Evolutionary conservation across 2,329 filamentous ascomycete species (phyloP), one percentile per base, ranked within the genome.

Genomic region (Aureobasidium sp.): DNA sequence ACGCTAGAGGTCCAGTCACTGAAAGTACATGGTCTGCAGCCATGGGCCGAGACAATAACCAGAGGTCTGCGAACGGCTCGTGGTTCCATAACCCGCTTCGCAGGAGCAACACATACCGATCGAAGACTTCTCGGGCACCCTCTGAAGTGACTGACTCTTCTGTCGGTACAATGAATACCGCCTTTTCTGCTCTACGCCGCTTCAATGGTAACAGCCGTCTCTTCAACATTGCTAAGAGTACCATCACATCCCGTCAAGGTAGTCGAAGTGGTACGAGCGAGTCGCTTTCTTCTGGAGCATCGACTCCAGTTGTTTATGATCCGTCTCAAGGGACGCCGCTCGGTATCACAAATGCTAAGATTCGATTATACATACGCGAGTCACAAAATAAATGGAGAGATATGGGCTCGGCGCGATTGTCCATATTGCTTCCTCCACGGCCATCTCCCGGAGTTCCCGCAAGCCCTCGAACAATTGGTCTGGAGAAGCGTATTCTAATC

Each of bases 401-500:
- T 72, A 86, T 92, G 78, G 93, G 94, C 66, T 87, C 90, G 68
- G 95, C 91, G 64, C 82, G 86, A 41, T 78, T 99, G 64, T 90
- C 89, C 17, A 91, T 99, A 69, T 86, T 91, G 72, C 84, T 86
- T 20, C 89, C 90, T n/a, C 87, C 80, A 57, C 72, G 74, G 20
- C 62, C 70, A 52, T 71, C 67, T 49, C 72, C 65, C 41, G 67
- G 71, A 64, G 55, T 69, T 65, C 74, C 75, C 5, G 75, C 75
- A 8, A 69, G 70, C 25, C 73, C 76, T 17, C 65, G 63, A 65
- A 74, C 63, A 44, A 83, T 82, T 68, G 74, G 65, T 79, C 77
- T 88, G 65, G 89, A 96, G 77, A 97, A 97, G 78, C 87, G 93
- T 9, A 85, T 99, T 63, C 79, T 96, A 17, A 86, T 97, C 27